Percentiles rank a stretch among this genome's conserved stretches.
Conservation (phyloP, 768 basidiomycete genomes). For the Hygrophoropsis aurantiaca region DNA sequence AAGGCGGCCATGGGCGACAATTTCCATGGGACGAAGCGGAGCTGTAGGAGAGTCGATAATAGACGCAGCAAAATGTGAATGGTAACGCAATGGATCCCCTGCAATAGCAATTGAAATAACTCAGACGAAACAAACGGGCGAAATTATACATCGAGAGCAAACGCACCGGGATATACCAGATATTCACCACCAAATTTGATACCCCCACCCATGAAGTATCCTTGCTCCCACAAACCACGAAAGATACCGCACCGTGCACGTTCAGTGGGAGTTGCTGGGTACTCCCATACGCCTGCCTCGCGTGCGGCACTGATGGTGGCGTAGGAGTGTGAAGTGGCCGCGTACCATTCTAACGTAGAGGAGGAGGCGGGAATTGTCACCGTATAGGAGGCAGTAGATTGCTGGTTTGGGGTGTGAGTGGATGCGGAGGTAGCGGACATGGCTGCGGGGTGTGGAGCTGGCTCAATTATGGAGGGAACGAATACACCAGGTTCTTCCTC, state of each 20-base stretch:
- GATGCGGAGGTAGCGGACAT: not conserved
- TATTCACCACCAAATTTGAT: conserved; percentile 97
- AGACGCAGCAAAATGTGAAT: conserved; percentile 92
- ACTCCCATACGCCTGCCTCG: conserved; percentile 73
- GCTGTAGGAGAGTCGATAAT: conserved; percentile 66
- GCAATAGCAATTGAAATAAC: conserved; percentile 6
- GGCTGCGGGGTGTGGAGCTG: not conserved
- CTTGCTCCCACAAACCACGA: conserved; percentile 76
- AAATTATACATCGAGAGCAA: not conserved
- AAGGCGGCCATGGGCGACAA: conserved; percentile 92
- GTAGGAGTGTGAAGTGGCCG: conserved; percentile 42
- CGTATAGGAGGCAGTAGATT: conserved; percentile 38
- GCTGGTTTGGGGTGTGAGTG: conserved; percentile 7
- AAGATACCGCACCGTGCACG: conserved; percentile 80
- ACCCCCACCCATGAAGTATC: conserved; percentile 85
- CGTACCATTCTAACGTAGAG: conserved; percentile 67
- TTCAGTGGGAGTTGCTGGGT: conserved; percentile 64
- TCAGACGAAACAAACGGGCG: conserved; percentile 7
- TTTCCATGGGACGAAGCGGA: conserved; percentile 81
- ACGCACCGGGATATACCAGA: conserved; percentile 90
- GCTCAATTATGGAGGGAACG: not conserved
- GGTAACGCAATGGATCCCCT: conserved; percentile 95
- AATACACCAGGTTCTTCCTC: conserved; percentile 19
- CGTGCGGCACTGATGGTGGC: conserved; percentile 59
- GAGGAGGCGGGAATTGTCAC: conserved; percentile 72